Evolutionary conservation across 1,284 basidiomycete genomes (phyloP), one percentile per base, ranked within the genome.

Genomic region (Cutaneotrichosporon sp.): DNA sequence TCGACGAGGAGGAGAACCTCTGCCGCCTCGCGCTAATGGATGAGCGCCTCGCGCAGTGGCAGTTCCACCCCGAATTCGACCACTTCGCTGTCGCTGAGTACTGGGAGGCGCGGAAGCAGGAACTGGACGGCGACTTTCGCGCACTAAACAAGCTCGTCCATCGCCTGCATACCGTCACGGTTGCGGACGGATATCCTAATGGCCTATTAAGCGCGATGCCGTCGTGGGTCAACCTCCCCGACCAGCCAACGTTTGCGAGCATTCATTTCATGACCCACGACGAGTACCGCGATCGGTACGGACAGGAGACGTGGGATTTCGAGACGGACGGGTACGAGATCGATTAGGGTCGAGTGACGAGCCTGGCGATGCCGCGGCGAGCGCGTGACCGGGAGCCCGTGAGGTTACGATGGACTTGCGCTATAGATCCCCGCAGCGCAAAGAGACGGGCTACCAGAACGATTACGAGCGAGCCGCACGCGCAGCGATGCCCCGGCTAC

Each of bases 201-300:
- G 36, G 38, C 21, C 55, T 56, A 4, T 22, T 56, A 2, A n/a
- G 36, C 36, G 21, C 55, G 21, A 56, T 56, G 55, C 55, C 55
- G 55, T 56, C 55, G 10, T 56, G 55, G 55, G 55, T 56, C 36
- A 56, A 56, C 38, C 55, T 56, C 38, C 55, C 55, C 3, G 55
- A 56, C 38, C 55, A 56, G 38, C 55, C 55, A 38, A 56, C 55
- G 36, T 56, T 56, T 42, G 55, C 55, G 36, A 56, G 55, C 38
- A 56, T 56, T 38, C 55, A 56, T 22, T 56, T 56, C n/a, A 56
- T 56, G 55, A 40, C 55, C 16, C 38, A 56, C 55, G 55, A 56
- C 55, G 55, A 56, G 55, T 56, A 56, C 38, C 55, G 55, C 10
- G 22, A 10, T 26, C 55, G 55, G 6, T 38, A 40, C 36, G 55